Base-by-base conservation (phyloP, 768 basidiomycete genomes). In the Hydnomerulius pinastri region DNA sequence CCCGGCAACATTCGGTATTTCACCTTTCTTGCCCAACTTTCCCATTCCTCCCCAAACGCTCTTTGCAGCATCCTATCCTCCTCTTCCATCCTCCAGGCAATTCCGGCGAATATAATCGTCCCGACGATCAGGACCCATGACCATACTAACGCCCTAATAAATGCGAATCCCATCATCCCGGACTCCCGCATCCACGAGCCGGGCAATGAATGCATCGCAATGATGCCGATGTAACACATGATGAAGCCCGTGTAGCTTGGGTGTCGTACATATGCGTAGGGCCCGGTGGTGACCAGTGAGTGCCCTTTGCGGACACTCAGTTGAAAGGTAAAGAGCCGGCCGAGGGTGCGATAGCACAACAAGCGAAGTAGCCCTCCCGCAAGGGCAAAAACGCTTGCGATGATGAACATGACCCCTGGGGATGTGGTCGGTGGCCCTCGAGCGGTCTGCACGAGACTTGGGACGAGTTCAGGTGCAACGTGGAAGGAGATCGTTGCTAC, bases 291-390 rank as follows among this genome's bases (percentile, higher is more conserved):
- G 6, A 82, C 67, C 13, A 83, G 69, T 46, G 55, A 63, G 48
- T 83, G 81, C 44, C 75, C 67, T 18, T 65, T 61, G 35, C 71
- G 72, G 24, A 82, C 76, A 62, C 69, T 71, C 68, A 80, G 67
- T 58, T 80, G 76, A 46, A 79, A 82, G 0, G 80, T 83, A 58
- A 80, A 81, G 37, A 77, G 57, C 1, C 44, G 59, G 4, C 78
- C 79, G 13, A 83, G 69, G 30, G 73, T 74, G 30, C 69, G 63
- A 58, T 76, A 82, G 54, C 78, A 78, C 13, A 50, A 46, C 50
- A 66, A 62, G 36, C 78, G 69, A 38, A 75, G 67, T 43, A 66
- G 70, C 3, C 71, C 74, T 15, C 77, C 78, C 1, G 68, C 20
- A 12, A 60, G 56, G 12, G 67, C 63, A 37, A 77, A 50, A 27